These are phyloP conservation scores for Kockovaella imperatae DNA, from an alignment of 768 basidiomycete species.

Conservation along the genomic window DNA sequence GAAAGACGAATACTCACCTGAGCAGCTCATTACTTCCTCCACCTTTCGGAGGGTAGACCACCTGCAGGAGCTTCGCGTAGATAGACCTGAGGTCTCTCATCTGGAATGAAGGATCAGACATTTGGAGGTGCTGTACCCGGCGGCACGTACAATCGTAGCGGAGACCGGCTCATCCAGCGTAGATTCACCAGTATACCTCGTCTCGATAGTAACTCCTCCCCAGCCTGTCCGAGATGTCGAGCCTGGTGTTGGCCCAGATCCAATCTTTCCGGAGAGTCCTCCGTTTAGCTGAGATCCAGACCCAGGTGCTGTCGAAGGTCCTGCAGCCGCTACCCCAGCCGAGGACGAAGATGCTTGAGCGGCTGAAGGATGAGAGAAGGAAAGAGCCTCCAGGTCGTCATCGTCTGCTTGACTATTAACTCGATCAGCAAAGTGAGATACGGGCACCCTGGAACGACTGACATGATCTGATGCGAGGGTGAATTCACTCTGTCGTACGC, in stretches of 20 bases:
- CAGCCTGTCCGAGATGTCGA: slow-evolving; percentile 20
- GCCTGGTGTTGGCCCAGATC: slow-evolving; percentile 9
- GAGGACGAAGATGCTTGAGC: slow-evolving; percentile 4
- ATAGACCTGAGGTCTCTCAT: slow-evolving; percentile 82
- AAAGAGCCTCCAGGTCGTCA: slow-evolving; percentile 42
- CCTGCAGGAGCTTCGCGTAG: slow-evolving; percentile 85
- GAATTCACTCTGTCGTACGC: slow-evolving; percentile 18
- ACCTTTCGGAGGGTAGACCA: slow-evolving; percentile 72
- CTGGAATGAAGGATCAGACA: slow-evolving; percentile 47
- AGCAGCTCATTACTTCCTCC: slow-evolving; percentile 70
- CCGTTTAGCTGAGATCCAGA: slow-evolving; percentile 7
- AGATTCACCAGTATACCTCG: slow-evolving; percentile 73
- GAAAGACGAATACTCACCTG: slow-evolving; percentile 49
- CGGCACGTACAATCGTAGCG: slow-evolving; percentile 68
- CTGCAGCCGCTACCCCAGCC: slow-evolving; percentile 5
- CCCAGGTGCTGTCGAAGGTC: slow-evolving; percentile 3
- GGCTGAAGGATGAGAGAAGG: slow-evolving; percentile 29
- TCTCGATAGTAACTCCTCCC: slow-evolving; percentile 83
- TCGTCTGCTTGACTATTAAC: slow-evolving; percentile 41
- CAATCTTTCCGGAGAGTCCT: slow-evolving; percentile 32
- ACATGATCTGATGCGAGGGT: slow-evolving; percentile 28
- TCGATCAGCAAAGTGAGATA: slow-evolving; percentile 1
- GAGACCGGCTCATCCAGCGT: slow-evolving; percentile 89
- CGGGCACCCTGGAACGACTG: not conserved
- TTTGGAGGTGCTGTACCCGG: not conserved